Base-by-base conservation (phyloP, 306 rosid genomes). In the Nissolia schottii region DNA sequence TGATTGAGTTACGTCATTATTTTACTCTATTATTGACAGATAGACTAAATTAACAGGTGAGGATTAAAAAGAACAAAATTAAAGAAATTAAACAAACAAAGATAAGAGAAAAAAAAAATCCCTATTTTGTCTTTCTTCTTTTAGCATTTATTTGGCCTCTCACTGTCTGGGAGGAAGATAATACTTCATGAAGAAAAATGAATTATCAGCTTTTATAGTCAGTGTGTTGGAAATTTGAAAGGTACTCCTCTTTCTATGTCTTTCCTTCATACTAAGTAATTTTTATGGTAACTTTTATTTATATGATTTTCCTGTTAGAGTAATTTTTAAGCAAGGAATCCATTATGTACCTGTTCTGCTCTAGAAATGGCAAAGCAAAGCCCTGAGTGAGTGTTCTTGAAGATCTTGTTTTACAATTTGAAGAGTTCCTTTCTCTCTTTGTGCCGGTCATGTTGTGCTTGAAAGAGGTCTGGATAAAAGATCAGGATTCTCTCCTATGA, bases 351-450 rank as follows among this genome's bases (percentile, higher is more conserved):
- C 15, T 32, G 20, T n/a, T 34, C 23, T 70, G 55, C 53, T 41
- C 32, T 34, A 9, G 38, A 74, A 31, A 61, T 67, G 77, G 55
- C 48, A 53, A 60, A 79, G 68, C 55, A 29, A 65, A 29, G 18
- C 25, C 5, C 9, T 6, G 32, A 64, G n/a, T n/a, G n/a, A n/a
- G 67, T 72, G 29, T 45, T 7, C 31, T 68, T 75, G 49, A 65
- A 56, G 71, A 22, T 81, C 24, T 73, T 57, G 79, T 76, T 38
- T 81, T 38, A 15, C 43, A 31, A 41, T 32, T 60, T n/a, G 27
- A 77, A 22, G 34, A 23, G n/a, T n/a, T n/a, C n/a, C 12, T 38
- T 37, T 72, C 32, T 74, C 15, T 46, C 25, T 64, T n/a, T 64
- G 24, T 70, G 50, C 54, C 64, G 22, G 70, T 27, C 51, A 43